These are phyloP conservation scores for Teunomyces stri DNA, from an alignment of 805 yeast species.

Conservation along the genomic window DNA sequence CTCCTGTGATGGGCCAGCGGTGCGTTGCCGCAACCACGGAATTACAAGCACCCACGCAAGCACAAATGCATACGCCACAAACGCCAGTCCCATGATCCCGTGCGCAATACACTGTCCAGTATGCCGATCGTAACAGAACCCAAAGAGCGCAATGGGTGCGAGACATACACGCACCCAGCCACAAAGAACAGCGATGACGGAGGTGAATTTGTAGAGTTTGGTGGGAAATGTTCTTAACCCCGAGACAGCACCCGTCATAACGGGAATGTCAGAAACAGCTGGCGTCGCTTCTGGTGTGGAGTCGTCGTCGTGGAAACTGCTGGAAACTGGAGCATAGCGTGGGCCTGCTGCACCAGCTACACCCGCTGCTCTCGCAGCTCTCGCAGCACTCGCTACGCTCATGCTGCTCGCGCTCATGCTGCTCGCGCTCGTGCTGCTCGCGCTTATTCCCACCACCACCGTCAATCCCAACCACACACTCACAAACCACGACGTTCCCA, in stretches of 20 bases:
- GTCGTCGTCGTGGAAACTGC: not conserved
- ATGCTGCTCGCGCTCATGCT: too few relatives aligned
- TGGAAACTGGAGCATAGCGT: too few relatives aligned
- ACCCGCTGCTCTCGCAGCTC: too few relatives aligned
- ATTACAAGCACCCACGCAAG: conserved; percentile 63
- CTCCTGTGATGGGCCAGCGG: conserved; percentile 59
- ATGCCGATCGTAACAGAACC: conserved; percentile 79
- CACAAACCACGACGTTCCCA: conserved; percentile 68
- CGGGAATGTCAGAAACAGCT: not conserved
- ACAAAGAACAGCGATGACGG: conserved; percentile 47
- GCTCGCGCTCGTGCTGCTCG: too few relatives aligned
- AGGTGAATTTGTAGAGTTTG: conserved; percentile 40
- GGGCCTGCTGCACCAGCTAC: too few relatives aligned
- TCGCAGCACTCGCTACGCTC: too few relatives aligned
- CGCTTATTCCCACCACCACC: conserved; percentile 41
- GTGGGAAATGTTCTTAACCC: conserved; percentile 14
- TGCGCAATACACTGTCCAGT: conserved; percentile 97
- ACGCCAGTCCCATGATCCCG: conserved; percentile 94
- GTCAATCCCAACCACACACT: conserved; percentile 45
- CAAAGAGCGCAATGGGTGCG: conserved; percentile 81
- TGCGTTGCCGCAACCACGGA: conserved; percentile 64
- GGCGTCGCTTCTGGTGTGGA: not conserved
- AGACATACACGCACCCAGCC: conserved; percentile 81
- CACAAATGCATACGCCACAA: conserved; percentile 75
- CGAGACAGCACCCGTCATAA: not conserved